phyloP scores from a whole-genome alignment of 1,284 basidiomycete genomes.

The Heterobasidion irregulare region DNA sequence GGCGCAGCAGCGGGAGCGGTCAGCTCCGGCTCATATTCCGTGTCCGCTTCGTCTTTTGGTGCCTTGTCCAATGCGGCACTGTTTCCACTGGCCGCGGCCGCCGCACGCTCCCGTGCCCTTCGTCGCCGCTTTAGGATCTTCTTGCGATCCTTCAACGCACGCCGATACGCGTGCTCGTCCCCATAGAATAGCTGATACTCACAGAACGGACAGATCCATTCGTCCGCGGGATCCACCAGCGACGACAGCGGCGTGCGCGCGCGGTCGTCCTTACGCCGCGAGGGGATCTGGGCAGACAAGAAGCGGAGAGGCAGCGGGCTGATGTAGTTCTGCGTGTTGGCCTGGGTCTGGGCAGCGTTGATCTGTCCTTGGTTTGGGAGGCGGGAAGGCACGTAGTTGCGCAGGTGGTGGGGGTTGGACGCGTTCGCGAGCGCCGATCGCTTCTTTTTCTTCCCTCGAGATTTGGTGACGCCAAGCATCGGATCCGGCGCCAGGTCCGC shows the following conservation, averaged over 20 bases:
- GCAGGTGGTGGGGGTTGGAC: slow-evolving; percentile 84
- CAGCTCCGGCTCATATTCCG: slow-evolving; percentile 19
- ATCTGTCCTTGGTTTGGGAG: slow-evolving; percentile 49
- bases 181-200: slow-evolving; percentile 84
- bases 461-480: slow-evolving; percentile 20
- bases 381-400: slow-evolving; percentile 80
- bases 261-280: slow-evolving; percentile 27
- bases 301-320: slow-evolving; percentile 57
- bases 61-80: slow-evolving; percentile 24
- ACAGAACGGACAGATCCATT: slow-evolving; percentile 87
- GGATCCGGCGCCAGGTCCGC: background rate
- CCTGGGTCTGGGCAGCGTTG: slow-evolving; percentile 27
- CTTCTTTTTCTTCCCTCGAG: slow-evolving; percentile 79
- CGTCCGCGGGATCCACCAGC: slow-evolving; percentile 59
- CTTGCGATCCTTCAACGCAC: slow-evolving; percentile 67
- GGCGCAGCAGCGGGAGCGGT: slow-evolving; percentile 13
- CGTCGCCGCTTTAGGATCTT: slow-evolving; percentile 68
- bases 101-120: slow-evolving; percentile 72
- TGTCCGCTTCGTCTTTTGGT: slow-evolving; percentile 29
- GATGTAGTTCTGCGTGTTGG: slow-evolving; percentile 38
- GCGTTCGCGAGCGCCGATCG: slow-evolving; percentile 78
- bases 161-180: slow-evolving; percentile 52
- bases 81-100: slow-evolving; percentile 30
- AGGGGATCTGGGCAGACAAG: slow-evolving; percentile 57
- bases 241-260: slow-evolving; percentile 22